phyloP scores from a whole-genome alignment of 768 basidiomycete species.

The Pleurotus salmoneostramineus region DNA sequence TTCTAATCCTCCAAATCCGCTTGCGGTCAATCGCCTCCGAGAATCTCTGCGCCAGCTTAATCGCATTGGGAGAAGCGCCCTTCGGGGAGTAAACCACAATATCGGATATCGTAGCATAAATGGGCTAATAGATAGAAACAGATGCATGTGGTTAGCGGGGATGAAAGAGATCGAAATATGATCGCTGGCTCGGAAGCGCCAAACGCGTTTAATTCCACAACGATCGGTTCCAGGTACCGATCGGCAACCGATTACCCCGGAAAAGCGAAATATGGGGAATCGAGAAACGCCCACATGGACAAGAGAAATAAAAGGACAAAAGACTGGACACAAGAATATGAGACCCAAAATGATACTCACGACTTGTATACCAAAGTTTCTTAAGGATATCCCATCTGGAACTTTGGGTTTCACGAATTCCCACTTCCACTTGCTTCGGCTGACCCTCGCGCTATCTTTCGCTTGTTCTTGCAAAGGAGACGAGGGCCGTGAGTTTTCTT shows the following conservation, averaged over 20 bases:
- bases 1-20: constrained; percentile 38
- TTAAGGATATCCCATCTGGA: constrained; percentile 77
- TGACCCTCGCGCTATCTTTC: constrained; percentile 5
- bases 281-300: neutral
- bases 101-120: constrained; percentile 86
- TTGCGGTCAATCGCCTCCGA: constrained; percentile 59
- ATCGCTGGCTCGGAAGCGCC: no score
- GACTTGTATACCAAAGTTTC: constrained; percentile 89
- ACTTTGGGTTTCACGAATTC: constrained; percentile 70
- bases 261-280: no score
- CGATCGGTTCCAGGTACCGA: no score
- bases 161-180: no score
- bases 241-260: no score
- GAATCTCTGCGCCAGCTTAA: constrained; percentile 63
- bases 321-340: constrained; percentile 6
- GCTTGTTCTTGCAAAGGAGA: neutral
- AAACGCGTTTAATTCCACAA: no score
- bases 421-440: constrained; percentile 30
- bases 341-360: constrained; percentile 59
- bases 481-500: no score
- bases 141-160: neutral
- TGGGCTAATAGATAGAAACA: constrained; percentile 43
- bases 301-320: constrained; percentile 2
- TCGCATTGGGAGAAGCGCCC: constrained; percentile 52
- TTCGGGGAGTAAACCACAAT: constrained; percentile 83